Evolutionary conservation across 257 asterid genomes (phyloP).

Genomic region (Anisodus acutangulus): DNA sequence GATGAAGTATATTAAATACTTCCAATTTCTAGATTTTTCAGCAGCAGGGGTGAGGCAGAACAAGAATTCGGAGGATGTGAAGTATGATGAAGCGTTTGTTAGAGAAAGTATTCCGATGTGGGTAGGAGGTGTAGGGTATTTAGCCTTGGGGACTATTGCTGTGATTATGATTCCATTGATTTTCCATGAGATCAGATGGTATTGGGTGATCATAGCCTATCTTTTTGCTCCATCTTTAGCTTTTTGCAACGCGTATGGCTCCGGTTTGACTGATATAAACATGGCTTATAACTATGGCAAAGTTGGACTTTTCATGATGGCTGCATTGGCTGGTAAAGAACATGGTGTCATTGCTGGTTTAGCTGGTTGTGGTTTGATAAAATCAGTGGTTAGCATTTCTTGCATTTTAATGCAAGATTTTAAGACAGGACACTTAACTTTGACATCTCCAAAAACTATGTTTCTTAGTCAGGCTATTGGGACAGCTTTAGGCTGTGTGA

Average conservation of each 20-base stretch:
- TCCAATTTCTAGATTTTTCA: neutral
- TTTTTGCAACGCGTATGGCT: slow-evolving; percentile 85
- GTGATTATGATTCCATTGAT: slow-evolving; percentile 57
- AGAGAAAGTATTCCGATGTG: slow-evolving; percentile 66
- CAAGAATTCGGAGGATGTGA: slow-evolving; percentile 29
- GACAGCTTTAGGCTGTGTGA: slow-evolving; percentile 66
- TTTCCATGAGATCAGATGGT: slow-evolving; percentile 77
- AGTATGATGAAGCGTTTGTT: slow-evolving; percentile 49
- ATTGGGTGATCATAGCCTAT: slow-evolving; percentile 65
- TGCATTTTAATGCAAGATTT: slow-evolving; percentile 74
- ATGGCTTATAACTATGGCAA: slow-evolving; percentile 79
- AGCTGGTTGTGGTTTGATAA: slow-evolving; percentile 73
- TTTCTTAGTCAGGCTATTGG: slow-evolving; percentile 71
- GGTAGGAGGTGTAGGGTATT: slow-evolving; percentile 59
- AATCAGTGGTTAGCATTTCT: slow-evolving; percentile 61
- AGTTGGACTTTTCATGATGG: slow-evolving; percentile 69
- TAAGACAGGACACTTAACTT: slow-evolving; percentile 72
- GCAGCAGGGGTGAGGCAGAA: slow-evolving; percentile 38
- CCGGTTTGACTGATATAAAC: slow-evolving; percentile 82
- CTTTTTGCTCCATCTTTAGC: slow-evolving; percentile 64
- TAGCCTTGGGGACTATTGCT: slow-evolving; percentile 48
- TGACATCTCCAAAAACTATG: slow-evolving; percentile 72
- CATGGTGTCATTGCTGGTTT: slow-evolving; percentile 78
- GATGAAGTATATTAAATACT: neutral
- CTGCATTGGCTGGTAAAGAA: slow-evolving; percentile 73